Evolutionary conservation across 768 basidiomycete genomes (phyloP).

Genomic region (Pleurotus pulmonarius): DNA sequence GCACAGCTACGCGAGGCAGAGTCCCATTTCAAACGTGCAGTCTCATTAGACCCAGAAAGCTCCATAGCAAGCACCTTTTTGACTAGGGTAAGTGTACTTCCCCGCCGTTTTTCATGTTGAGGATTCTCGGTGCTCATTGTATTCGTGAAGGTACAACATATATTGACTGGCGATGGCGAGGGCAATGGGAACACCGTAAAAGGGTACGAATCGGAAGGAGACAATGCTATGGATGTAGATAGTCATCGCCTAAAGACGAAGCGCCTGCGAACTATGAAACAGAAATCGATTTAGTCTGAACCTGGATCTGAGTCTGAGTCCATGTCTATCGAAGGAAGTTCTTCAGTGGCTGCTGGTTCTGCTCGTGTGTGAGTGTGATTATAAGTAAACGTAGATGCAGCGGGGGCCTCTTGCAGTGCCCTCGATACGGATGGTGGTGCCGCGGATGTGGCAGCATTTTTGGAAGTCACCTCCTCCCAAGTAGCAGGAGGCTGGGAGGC

Average conservation of each 20-base stretch:
- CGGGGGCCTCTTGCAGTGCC: background rate
- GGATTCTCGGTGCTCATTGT: too few relatives aligned
- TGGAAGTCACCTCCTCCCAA: too few relatives aligned
- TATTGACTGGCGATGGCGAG: too few relatives aligned
- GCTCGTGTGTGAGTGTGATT: background rate
- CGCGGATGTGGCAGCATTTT: too few relatives aligned
- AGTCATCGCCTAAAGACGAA: conserved; percentile 24
- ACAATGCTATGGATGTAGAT: conserved; percentile 21
- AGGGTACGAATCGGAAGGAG: conserved; percentile 16
- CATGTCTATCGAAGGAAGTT: conserved; percentile 75
- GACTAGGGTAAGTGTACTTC: conserved; percentile 34
- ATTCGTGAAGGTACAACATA: too few relatives aligned
- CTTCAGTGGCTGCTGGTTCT: conserved; percentile 14
- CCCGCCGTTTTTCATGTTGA: background rate
- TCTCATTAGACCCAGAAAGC: conserved; percentile 54
- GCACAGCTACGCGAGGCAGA: conserved; percentile 50
- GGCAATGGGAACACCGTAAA: too few relatives aligned
- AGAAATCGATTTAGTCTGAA: background rate
- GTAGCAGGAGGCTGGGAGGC: too few relatives aligned
- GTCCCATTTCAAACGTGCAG: conserved; percentile 63
- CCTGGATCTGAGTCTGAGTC: conserved; percentile 75
- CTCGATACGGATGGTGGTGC: background rate
- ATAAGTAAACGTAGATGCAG: background rate
- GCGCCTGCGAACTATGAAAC: conserved; percentile 23
- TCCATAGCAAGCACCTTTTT: conserved; percentile 50